phyloP scores from a whole-genome alignment of 2,329 filamentous ascomycete genomes.

The Myotisia sp. region DNA sequence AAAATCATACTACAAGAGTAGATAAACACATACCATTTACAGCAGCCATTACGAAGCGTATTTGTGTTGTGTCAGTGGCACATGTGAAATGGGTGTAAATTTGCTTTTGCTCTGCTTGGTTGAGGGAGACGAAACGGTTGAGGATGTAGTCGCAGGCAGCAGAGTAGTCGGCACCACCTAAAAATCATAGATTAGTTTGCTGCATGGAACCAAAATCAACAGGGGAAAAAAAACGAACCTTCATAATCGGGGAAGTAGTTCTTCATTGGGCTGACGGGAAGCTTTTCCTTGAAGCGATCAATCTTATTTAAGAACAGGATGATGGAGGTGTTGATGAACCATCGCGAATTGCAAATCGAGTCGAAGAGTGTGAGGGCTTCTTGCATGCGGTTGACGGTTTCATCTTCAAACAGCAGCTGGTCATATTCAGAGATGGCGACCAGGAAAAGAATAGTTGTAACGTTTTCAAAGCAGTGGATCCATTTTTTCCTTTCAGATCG shows the following conservation, averaged over 20 bases:
- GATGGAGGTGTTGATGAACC: slow-evolving; percentile 60
- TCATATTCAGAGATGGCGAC: slow-evolving; percentile 97
- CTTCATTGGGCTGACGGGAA: slow-evolving; percentile 59
- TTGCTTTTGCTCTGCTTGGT: slow-evolving; percentile 98
- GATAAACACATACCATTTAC: slow-evolving; percentile 67
- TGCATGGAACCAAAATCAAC: slow-evolving; percentile 10
- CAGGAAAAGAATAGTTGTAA: slow-evolving; percentile 89
- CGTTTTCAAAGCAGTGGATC: slow-evolving; percentile 98
- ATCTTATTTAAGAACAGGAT: slow-evolving; percentile 65
- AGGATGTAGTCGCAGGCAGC: slow-evolving; percentile 97
- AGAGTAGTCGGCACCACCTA: slow-evolving; percentile 82
- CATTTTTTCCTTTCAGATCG: slow-evolving; percentile 97
- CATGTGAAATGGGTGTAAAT: slow-evolving; percentile 99
- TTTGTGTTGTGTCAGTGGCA: slow-evolving; percentile 96
- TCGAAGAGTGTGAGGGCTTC: slow-evolving; percentile 58
- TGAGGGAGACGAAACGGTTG: slow-evolving; percentile 94
- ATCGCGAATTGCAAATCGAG: slow-evolving; percentile 57
- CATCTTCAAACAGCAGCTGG: slow-evolving; percentile 87
- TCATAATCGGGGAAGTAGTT: slow-evolving; percentile 70
- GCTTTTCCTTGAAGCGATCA: slow-evolving; percentile 61
- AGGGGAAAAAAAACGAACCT: slow-evolving; percentile 26
- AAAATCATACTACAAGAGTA: slow-evolving; percentile 3
- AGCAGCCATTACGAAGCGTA: slow-evolving; percentile 98
- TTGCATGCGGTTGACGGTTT: slow-evolving; percentile 73
- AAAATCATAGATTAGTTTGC: slow-evolving; percentile 12